These are phyloP conservation scores for Grosmannia clavigera DNA, from an alignment of 2,329 filamentous ascomycete genomes.

Conservation along the genomic window DNA sequence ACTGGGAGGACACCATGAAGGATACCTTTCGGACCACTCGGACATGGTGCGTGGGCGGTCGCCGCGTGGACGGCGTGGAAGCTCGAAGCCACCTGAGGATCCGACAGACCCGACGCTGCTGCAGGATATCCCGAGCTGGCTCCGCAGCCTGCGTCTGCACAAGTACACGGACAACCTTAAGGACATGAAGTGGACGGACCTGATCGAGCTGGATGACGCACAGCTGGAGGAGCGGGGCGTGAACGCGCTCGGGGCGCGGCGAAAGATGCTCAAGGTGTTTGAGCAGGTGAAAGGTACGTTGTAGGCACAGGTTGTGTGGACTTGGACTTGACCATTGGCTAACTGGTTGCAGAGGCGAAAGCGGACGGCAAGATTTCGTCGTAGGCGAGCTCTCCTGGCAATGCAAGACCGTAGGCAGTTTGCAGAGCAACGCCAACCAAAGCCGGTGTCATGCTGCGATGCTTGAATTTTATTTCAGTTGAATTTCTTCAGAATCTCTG, in stretches of 20 bases:
- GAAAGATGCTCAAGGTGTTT: conserved; percentile 99
- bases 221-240: conserved; percentile 87
- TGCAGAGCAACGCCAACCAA: background rate
- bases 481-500: background rate
- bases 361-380: conserved; percentile 54
- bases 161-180: conserved; percentile 99
- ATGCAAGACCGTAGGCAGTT: background rate
- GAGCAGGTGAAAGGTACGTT: conserved; percentile 71
- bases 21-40: conserved; percentile 87
- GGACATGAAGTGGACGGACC: conserved; percentile 90
- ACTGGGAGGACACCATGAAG: conserved; percentile 57
- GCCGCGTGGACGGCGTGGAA: conserved; percentile 81
- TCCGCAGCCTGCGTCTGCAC: conserved; percentile 85
- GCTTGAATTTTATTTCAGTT: background rate
- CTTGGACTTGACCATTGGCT: background rate
- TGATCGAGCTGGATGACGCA: conserved; percentile 85
- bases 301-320: too few species aligned
- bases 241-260: conserved; percentile 83
- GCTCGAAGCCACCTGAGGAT: conserved; percentile 95
- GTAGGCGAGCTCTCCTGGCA: background rate
- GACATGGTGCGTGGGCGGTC: conserved; percentile 85
- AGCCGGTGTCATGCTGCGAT: background rate
- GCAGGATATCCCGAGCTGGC: conserved; percentile 92
- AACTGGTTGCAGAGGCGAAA: conserved; percentile 46
- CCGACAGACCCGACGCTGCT: conserved; percentile 83